A percentile compares a stretch with the other conserved stretches of the same genome.
These are phyloP conservation scores for Echinochloa phyllopogon DNA, from an alignment of 176 grass and related monocot species.

Conservation along the genomic window DNA sequence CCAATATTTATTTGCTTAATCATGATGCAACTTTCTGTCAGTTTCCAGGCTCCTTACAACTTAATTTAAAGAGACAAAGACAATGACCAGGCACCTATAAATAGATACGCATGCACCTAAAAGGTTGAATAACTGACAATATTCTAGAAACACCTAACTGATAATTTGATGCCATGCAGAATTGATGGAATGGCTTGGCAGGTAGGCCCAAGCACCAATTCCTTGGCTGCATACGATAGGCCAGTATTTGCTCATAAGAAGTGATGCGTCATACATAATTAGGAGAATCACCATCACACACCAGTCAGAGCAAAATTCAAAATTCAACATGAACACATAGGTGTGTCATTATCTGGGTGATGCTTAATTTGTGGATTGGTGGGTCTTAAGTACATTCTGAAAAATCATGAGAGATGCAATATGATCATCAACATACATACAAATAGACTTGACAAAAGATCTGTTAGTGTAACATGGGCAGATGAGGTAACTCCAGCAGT, in stretches of 20 bases:
- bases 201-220: background rate
- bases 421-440: too few species aligned
- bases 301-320: constrained; percentile 6
- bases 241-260: background rate
- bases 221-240: background rate
- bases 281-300: background rate
- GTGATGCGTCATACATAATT: background rate
- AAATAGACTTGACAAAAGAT: too few species aligned
- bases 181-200: background rate
- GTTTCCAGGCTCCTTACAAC: constrained; percentile 7
- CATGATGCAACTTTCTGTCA: background rate
- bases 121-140: background rate
- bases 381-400: too few species aligned
- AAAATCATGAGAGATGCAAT: too few species aligned
- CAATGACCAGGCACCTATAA: background rate
- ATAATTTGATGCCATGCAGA: background rate
- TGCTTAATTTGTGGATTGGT: background rate
- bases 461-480: too few species aligned
- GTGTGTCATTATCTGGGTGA: background rate
- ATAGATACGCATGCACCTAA: background rate
- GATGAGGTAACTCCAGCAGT: too few species aligned
- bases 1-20: background rate
- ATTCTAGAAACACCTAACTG: background rate
- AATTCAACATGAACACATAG: background rate
- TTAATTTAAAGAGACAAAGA: background rate